Conservation (phyloP, 2,329 filamentous ascomycete species). For the Neoscytalidium dimidiatum region DNA sequence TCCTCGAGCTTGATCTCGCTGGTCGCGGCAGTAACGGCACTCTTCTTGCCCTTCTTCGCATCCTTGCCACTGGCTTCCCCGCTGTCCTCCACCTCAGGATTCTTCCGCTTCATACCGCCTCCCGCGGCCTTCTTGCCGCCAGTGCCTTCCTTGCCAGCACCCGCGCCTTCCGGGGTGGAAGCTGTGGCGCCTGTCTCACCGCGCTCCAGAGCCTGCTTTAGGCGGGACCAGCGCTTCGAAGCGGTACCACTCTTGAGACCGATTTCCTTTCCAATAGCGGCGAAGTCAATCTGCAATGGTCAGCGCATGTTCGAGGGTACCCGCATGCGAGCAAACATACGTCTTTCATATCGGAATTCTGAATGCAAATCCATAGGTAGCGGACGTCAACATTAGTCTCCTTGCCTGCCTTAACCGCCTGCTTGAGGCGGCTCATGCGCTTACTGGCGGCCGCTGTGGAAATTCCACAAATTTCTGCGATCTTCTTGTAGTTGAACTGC, state of each 20-base stretch:
- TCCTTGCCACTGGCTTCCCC: not conserved
- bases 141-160: constrained; percentile 11
- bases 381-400: not conserved
- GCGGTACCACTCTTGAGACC: constrained; percentile 33
- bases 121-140: not conserved
- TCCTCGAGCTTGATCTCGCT: constrained; percentile 10
- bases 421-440: constrained; percentile 36
- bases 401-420: constrained; percentile 28
- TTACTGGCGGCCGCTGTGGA: constrained; percentile 32
- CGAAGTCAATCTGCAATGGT: constrained; percentile 33
- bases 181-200: constrained; percentile 20
- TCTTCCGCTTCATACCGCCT: not conserved
- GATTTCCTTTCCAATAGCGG: constrained; percentile 28
- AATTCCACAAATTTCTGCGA: constrained; percentile 15
- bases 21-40: not conserved
- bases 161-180: not conserved
- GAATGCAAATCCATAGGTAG: constrained; percentile 7
- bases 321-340: not conserved
- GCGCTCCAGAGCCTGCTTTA: constrained; percentile 33
- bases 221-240: constrained; percentile 34
- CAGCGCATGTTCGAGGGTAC: not conserved
- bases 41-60: constrained; percentile 4
- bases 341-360: not conserved
- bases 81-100: not conserved
- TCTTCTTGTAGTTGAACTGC: constrained; percentile 10